Conservation (phyloP, 371 early-diverging fungal species). For the Chytridium lagenaria region DNA sequence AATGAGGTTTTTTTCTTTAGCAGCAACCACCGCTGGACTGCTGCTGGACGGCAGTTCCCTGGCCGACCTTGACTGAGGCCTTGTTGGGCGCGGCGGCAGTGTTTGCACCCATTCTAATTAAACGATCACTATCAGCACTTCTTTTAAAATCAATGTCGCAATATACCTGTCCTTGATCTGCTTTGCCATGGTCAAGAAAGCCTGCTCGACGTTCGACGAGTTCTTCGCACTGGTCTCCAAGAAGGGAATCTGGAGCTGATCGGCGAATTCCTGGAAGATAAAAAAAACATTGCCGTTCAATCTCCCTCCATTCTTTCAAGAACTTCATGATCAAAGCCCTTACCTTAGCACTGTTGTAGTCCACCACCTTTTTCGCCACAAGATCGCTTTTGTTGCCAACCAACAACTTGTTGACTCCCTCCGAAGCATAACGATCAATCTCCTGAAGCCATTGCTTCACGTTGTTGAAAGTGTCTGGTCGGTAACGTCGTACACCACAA, state of each 20-base stretch:
- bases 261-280: slow-evolving; percentile 79
- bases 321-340: slow-evolving; percentile 11
- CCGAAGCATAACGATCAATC: slow-evolving; percentile 96
- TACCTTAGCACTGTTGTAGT: slow-evolving; percentile 62
- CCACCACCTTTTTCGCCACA: slow-evolving; percentile 81
- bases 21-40: slow-evolving; percentile 47
- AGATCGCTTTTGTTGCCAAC: slow-evolving; percentile 99
- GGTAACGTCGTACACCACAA: slow-evolving; percentile 99
- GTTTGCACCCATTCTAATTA: slow-evolving; percentile 46
- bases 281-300: too few relatives aligned
- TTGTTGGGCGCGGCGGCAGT: slow-evolving; percentile 44
- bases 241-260: slow-evolving; percentile 87
- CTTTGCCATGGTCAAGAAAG: slow-evolving; percentile 94
- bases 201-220: slow-evolving; percentile 96
- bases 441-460: slow-evolving; percentile 99
- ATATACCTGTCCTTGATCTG: slow-evolving; percentile 65
- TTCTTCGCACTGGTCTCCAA: slow-evolving; percentile 97
- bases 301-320: too few relatives aligned
- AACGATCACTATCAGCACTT: not conserved
- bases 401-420: slow-evolving; percentile 96
- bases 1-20: slow-evolving; percentile 20
- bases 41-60: slow-evolving; percentile 36
- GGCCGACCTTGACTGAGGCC: slow-evolving; percentile 42
- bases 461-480: slow-evolving; percentile 97
- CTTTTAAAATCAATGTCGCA: not conserved